Base-by-base conservation (phyloP, 2,329 filamentous ascomycete species). In the Albifimbria verrucaria region DNA sequence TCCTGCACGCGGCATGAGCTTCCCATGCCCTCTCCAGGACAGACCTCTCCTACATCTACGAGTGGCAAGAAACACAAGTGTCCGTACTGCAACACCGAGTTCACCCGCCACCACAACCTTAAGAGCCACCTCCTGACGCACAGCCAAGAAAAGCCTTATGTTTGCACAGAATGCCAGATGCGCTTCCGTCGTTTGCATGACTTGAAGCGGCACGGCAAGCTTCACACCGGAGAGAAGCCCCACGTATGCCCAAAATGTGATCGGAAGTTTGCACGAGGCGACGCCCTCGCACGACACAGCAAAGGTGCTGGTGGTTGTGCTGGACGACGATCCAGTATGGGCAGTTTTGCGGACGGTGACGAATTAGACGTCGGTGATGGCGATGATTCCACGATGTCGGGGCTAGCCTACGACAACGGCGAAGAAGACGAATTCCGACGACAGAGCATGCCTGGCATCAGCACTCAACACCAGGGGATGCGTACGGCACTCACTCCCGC, bases 101-200 rank as follows among this genome's bases (percentile, higher is more conserved):
- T 99, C 62, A 99, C 94, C 24, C 85, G 94, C 44, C 94, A 97
- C 68, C 94, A 97, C 69, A 97, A 99, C 65, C 82, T 97, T 24
- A 99, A 97, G 75, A 97, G 92, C 62, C 94, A 99, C 74, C 81
- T 99, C 53, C 83, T 99, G 67, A 97, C 94, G 1, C 94, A 97
- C 71, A 97, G 92, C 65, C 93, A 99, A 77, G 94, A 99, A 71
- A 99, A 99, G 72, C 94, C 94, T 0, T 99, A 94, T 66, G 84
- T 94, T 24, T 99, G 94, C 68, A 87, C 90, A 57, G 91, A 90
- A n/a, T 99, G 94, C 69, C 85, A 93, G 62, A 90, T 94, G 70
- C 86, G 93, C 50, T 99, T 99, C 72, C 85, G 94, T 52, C 86
- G 94, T 58, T 78, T 97, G 49, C 94, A 99, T 68, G 94, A 99